A percentile compares a stretch with the other conserved stretches of the same genome.
Conservation (phyloP, 2,329 filamentous ascomycete species). For the Fusarium sp. region DNA sequence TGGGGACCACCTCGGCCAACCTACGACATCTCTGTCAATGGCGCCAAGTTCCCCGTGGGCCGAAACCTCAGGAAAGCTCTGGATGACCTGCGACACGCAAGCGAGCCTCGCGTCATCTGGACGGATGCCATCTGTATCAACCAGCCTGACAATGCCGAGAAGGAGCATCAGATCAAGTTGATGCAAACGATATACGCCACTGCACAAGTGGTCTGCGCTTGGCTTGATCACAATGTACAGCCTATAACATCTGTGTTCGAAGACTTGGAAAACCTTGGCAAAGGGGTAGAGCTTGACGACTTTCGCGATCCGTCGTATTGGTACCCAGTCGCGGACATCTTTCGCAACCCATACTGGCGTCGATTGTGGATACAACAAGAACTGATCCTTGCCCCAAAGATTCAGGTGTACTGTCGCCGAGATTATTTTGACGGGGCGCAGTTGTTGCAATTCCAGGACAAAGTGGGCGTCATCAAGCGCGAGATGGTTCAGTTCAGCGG, state of each 20-base stretch:
- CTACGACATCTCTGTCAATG: background rate
- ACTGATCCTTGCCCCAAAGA: background rate
- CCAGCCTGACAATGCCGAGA: conserved; percentile 2
- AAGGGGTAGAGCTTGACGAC: conserved; percentile 3
- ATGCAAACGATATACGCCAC: conserved; percentile 14
- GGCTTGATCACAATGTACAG: conserved; percentile 6
- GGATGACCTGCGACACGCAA: background rate
- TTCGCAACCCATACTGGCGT: conserved; percentile 15
- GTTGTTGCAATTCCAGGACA: background rate
- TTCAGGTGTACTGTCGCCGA: conserved; percentile 2
- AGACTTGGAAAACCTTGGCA: background rate
- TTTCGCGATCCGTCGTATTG: background rate
- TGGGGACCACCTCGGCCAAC: conserved; percentile 5
- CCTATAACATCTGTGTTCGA: background rate
- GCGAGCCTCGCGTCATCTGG: conserved; percentile 8
- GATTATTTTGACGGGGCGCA: background rate
- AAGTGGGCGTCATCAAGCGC: background rate
- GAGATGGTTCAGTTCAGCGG: background rate
- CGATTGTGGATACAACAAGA: conserved; percentile 14
- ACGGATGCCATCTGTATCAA: conserved; percentile 21
- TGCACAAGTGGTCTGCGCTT: conserved; percentile 2
- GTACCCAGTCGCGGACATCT: conserved; percentile 13
- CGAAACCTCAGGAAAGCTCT: conserved; percentile 5
- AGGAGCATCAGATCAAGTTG: conserved; percentile 7
- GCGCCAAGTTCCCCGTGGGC: background rate